Evolutionary conservation across 768 basidiomycete genomes (phyloP).

Genomic region (Agaricus subrufescens): DNA sequence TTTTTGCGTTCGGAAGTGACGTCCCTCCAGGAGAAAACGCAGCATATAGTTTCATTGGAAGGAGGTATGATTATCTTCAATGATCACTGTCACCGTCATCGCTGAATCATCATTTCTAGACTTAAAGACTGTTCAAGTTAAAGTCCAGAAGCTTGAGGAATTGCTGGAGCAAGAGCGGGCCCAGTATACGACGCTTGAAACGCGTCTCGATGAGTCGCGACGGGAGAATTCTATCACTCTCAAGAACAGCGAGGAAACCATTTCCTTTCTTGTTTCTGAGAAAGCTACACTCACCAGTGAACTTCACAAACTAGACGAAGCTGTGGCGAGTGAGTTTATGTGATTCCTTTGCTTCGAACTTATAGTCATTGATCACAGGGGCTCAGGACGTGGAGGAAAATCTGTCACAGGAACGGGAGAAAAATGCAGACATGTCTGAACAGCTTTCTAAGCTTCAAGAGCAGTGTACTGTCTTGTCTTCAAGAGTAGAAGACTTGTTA

Average conservation of each 20-base stretch:
- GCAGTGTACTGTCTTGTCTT: conserved; percentile 30
- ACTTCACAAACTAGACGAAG: conserved; percentile 50
- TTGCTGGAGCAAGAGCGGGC: conserved; percentile 1
- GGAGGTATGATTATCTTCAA: not conserved
- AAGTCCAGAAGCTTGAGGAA: not conserved
- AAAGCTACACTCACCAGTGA: conserved; percentile 58
- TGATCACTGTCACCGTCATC: not conserved
- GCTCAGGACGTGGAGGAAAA: conserved; percentile 36
- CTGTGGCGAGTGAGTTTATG: conserved; percentile 56
- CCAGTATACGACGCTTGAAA: not conserved
- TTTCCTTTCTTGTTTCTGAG: conserved; percentile 72
- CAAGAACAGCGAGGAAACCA: conserved; percentile 66
- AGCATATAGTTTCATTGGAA: conserved; percentile 4
- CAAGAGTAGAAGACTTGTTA: conserved; percentile 37
- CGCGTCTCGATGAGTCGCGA: not conserved
- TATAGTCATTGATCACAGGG: conserved; percentile 25
- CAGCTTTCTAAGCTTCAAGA: conserved; percentile 39
- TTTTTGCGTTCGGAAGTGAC: conserved; percentile 22
- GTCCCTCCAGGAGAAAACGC: conserved; percentile 11
- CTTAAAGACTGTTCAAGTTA: not conserved
- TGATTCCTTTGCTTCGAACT: not conserved
- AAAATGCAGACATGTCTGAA: conserved; percentile 32
- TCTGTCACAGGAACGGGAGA: conserved; percentile 39
- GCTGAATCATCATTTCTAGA: not conserved
- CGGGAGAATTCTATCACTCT: conserved; percentile 24